These are phyloP conservation scores for Verruconis gallopava DNA, from an alignment of 2,329 filamentous ascomycete genomes.

Conservation along the genomic window DNA sequence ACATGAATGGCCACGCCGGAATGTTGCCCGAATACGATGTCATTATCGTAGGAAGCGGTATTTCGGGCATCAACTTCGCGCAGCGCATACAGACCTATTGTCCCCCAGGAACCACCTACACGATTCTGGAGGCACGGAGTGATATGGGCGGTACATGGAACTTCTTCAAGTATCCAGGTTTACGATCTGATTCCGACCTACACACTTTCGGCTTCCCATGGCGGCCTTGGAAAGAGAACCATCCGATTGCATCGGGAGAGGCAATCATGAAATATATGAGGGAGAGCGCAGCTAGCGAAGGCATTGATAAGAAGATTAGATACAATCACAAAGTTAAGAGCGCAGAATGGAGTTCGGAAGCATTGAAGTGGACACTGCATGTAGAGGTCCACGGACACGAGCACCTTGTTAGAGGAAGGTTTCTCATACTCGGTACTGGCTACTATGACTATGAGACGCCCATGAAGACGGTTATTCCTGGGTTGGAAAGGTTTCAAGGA, in stretches of 20 bases:
- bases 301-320: constrained; percentile 33
- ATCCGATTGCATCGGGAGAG: constrained; percentile 31
- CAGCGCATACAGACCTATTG: constrained; percentile 53
- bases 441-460: constrained; percentile 63
- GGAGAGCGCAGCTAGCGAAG: constrained; percentile 29
- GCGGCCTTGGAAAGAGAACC: constrained; percentile 45
- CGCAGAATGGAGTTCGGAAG: constrained; percentile 32
- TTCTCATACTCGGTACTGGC: constrained; percentile 48
- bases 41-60: constrained; percentile 58
- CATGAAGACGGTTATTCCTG: constrained; percentile 48
- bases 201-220: constrained; percentile 49
- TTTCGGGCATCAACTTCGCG: constrained; percentile 62
- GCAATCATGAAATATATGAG: constrained; percentile 32
- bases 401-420: constrained; percentile 30
- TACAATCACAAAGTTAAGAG: constrained; percentile 29
- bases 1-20: constrained; percentile 12
- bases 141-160: constrained; percentile 67
- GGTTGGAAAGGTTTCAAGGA: constrained; percentile 53
- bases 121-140: constrained; percentile 54
- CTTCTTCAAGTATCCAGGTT: constrained; percentile 63
- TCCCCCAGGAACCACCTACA: constrained; percentile 41
- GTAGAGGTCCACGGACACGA: constrained; percentile 24
- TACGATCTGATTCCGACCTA: constrained; percentile 39
- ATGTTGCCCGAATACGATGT: constrained; percentile 25
- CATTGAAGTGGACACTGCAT: constrained; percentile 35